Percentiles rank a stretch among this genome's conserved stretches.
Evolutionary conservation across 257 asterid genomes (phyloP).

Genomic region (Oldenlandia corymbosa): DNA sequence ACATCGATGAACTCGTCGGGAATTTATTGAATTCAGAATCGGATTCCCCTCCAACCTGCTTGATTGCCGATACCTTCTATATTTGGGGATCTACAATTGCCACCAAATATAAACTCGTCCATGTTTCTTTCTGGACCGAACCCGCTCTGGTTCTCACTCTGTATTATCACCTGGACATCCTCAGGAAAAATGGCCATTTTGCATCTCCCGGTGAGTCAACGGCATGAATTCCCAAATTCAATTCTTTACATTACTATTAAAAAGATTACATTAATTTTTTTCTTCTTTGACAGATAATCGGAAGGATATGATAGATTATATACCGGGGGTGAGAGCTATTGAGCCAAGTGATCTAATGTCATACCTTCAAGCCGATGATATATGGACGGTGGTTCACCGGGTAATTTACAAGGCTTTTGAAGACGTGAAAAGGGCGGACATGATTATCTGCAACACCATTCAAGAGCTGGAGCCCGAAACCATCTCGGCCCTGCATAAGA

Average conservation of each 20-base stretch:
- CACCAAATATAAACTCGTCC: conserved; percentile 42
- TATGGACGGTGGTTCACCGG: conserved; percentile 46
- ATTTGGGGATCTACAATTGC: conserved; percentile 60
- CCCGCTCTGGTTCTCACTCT: conserved; percentile 58
- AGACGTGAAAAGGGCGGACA: conserved; percentile 44
- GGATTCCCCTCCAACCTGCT: conserved; percentile 46
- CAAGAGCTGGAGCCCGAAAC: conserved; percentile 55
- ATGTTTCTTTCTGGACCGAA: conserved; percentile 71
- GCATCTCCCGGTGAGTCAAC: conserved; percentile 34
- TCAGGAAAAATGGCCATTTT: conserved; percentile 57
- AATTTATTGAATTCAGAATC: conserved; percentile 32
- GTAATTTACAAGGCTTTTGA: conserved; percentile 62
- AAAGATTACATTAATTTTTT: neutral
- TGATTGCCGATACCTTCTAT: conserved; percentile 63
- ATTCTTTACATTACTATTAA: no score
- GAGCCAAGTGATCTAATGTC: conserved; percentile 60
- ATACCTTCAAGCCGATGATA: conserved; percentile 50
- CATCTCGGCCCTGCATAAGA: conserved; percentile 38
- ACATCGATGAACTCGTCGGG: conserved; percentile 51
- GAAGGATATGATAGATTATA: conserved; percentile 47
- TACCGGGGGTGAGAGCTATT: conserved; percentile 59
- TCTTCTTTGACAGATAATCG: conserved; percentile 29
- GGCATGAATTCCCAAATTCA: no score
- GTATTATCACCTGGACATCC: conserved; percentile 66
- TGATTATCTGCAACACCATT: conserved; percentile 64